Evolutionary conservation across 805 yeast genomes (phyloP).

Genomic region (Candida manassasensis): DNA sequence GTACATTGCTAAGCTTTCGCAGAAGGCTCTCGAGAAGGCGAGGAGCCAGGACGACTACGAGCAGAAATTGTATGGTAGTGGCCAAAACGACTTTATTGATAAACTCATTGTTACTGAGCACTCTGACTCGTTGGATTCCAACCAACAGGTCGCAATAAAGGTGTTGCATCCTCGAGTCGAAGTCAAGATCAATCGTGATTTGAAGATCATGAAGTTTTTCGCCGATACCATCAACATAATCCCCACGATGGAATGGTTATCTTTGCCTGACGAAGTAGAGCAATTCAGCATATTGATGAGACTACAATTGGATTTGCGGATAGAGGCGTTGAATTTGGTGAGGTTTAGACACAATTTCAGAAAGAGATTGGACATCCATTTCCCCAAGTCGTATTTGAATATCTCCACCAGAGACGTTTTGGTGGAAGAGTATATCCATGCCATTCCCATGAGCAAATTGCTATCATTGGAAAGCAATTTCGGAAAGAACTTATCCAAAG

Average conservation of each 20-base stretch:
- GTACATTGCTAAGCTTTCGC: conserved; percentile 63
- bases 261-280: conserved; percentile 89
- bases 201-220: conserved; percentile 76
- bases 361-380: conserved; percentile 55
- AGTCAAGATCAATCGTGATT: conserved; percentile 67
- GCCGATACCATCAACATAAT: conserved; percentile 65
- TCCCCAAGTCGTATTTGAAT: conserved; percentile 70
- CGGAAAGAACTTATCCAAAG: conserved; percentile 56
- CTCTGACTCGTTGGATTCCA: conserved; percentile 30
- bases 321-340: conserved; percentile 78
- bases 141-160: conserved; percentile 77
- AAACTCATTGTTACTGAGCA: conserved; percentile 32
- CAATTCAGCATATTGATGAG: conserved; percentile 85
- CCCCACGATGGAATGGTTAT: conserved; percentile 98
- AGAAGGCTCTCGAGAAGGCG: conserved; percentile 36
- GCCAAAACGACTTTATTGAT: conserved; percentile 22
- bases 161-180: conserved; percentile 88
- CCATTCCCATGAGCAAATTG: conserved; percentile 74
- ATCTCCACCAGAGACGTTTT: conserved; percentile 67
- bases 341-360: conserved; percentile 69
- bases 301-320: conserved; percentile 80
- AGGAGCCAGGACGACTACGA: conserved; percentile 22
- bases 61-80: conserved; percentile 9
- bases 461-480: conserved; percentile 44
- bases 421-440: conserved; percentile 82